These are phyloP conservation scores for Aspergillus novofumigatus DNA, from an alignment of 2,329 filamentous ascomycete species.

Conservation along the genomic window DNA sequence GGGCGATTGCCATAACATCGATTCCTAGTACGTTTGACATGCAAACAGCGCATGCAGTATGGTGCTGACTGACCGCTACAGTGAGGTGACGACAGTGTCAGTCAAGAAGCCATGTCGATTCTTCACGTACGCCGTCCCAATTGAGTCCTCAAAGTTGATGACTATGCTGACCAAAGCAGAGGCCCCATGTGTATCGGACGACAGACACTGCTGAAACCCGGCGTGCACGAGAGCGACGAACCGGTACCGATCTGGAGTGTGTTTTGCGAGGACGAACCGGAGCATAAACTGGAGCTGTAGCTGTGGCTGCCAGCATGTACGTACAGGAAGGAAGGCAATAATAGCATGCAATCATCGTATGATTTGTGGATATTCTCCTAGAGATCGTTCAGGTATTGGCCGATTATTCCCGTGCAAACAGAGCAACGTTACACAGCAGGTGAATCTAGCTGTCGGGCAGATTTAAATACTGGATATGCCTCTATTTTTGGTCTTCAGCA, in stretches of 20 bases:
- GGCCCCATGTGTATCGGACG: neutral
- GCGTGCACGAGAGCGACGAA: neutral
- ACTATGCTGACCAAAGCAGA: neutral
- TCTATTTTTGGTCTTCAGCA: no score
- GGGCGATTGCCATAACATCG: constrained; percentile 5
- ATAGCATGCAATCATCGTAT: no score
- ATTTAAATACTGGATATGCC: no score
- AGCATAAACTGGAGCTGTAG: neutral
- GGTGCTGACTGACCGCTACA: neutral
- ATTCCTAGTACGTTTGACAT: constrained; percentile 7
- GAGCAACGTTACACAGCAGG: no score
- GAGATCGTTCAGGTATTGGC: no score
- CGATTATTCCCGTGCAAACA: no score
- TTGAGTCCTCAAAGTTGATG: neutral
- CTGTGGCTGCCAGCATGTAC: neutral
- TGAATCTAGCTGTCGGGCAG: no score
- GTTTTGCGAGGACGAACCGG: neutral
- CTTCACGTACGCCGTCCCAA: neutral
- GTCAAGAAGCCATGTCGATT: neutral
- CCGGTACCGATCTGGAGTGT: neutral
- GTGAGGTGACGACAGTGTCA: neutral
- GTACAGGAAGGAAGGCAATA: no score
- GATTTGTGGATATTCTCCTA: no score
- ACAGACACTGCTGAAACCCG: neutral
- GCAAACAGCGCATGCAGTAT: no score